Percentiles rank a stretch among this genome's conserved stretches.
Evolutionary conservation across 1,284 basidiomycete genomes (phyloP).

Genomic region (Anthracocystis walkeri): DNA sequence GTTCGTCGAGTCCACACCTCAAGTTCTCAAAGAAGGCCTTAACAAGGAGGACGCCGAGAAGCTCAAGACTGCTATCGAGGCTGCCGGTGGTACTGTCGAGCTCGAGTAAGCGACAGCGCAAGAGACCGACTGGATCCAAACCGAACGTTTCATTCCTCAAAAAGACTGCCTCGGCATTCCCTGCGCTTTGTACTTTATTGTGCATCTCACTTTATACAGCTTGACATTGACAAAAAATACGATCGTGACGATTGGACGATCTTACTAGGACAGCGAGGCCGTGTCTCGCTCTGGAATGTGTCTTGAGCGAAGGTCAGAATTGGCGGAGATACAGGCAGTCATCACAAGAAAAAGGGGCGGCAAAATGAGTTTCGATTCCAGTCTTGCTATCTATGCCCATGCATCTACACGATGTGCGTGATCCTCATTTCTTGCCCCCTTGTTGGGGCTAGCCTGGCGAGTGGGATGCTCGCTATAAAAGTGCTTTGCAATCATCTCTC

Average conservation of each 20-base stretch:
- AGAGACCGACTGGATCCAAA: too few relatives aligned
- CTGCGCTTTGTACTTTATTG: too few relatives aligned
- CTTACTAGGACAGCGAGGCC: too few relatives aligned
- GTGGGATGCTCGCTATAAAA: conserved; percentile 68
- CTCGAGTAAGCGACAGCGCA: too few relatives aligned
- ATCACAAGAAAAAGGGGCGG: neutral
- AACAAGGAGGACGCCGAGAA: conserved; percentile 99
- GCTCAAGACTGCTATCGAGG: conserved; percentile 88
- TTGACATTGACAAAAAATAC: too few relatives aligned
- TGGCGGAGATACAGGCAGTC: too few relatives aligned
- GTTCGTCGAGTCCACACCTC: conserved; percentile 95
- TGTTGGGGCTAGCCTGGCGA: conserved; percentile 16
- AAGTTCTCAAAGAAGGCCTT: conserved; percentile 93
- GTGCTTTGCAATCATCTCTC: conserved; percentile 69
- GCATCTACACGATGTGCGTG: conserved; percentile 48
- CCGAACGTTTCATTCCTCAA: too few relatives aligned
- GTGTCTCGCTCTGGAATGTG: too few relatives aligned
- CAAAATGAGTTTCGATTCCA: neutral
- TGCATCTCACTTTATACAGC: too few relatives aligned
- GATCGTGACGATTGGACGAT: too few relatives aligned
- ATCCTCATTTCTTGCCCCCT: conserved; percentile 60
- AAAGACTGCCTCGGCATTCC: too few relatives aligned
- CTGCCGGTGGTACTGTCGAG: conserved; percentile 86
- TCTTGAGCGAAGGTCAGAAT: too few relatives aligned
- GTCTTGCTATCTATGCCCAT: conserved; percentile 45